Base-by-base conservation (phyloP, 129 eudicot species). In the Smallanthus sonchifolius region DNA sequence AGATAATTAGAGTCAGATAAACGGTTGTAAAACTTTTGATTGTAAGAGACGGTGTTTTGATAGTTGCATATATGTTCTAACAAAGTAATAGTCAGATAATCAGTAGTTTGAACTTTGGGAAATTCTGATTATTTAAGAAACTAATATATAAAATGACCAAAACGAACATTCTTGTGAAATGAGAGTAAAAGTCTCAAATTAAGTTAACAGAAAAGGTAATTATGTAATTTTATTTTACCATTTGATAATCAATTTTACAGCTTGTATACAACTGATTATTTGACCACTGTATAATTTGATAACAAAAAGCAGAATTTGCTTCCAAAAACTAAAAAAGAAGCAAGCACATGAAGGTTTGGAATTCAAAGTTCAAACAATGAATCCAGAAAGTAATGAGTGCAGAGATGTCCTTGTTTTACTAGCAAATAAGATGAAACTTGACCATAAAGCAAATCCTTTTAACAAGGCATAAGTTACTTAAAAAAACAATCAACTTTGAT, bases 391-490 rank as follows among this genome's bases (percentile, higher is more conserved):
- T 56, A 13, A 55, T 59, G 55, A 72, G 55, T 14, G 36, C 65
- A 54, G 10, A 35, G 20, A 30, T 52, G 20, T 14, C 13, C 30
- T 64, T 57, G 54, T 15, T 24, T 72, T 73, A 61, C 17, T 3
- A 73, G 68, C 44, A 43, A 59, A 44, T 35, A 62, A 45, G 45
- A 43, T 35, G 16, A 34, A 14, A 73, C 47, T 74, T 61, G 8
- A 32, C 48, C 59, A 44, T 14, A 30, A 63, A 75, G 72, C 64
- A 75, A 75, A 35, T 35, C 16, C 36, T 36, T 44, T 74, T 44
- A 74, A 44, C 35, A 61, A 61, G 4, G 13, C 48, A 62, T 45
- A 62, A 74, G 70, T 62, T 48, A 4, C 77, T 73, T 73, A 11
- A 74, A 17, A 17, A 44, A 74, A 13, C 48, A 14, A 52, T 5